Base-by-base conservation (phyloP, 805 yeast species). In the Candida manassasensis region DNA sequence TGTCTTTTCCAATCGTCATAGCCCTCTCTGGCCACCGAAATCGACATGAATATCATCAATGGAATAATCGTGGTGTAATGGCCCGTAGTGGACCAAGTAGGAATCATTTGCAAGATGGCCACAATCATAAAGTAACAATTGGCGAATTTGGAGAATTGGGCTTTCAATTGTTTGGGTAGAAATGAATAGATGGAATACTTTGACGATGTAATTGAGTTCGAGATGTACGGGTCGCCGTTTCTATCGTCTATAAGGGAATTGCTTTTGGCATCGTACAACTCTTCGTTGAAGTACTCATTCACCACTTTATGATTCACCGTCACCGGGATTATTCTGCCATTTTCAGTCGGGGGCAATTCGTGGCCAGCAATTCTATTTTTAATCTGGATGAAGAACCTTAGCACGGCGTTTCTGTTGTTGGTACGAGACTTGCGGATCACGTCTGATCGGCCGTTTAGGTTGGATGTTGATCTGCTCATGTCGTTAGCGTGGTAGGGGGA, bases 81-180 rank as follows among this genome's bases (percentile, higher is more conserved):
- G 40, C 97, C 98, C 0, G 98, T 93, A 4, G 98, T 87, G 1
- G 96, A 86, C 97, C 96, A 93, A 2, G 88, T 77, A 0, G 98
- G 97, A 32, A 93, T 81, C 89, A 90, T 81, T 55, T 93, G 98
- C 67, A 93, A 67, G 42, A 93, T 83, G 2, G 97, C 89, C 12
- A 93, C 93, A 3, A 79, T 69, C 73, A 93, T 63, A 60, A 93
- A 93, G 57, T 93, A 90, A 42, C 89, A 69, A 54, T 93, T 93
- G 19, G 98, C 98, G 29, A 93, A 51, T 53, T 87, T 90, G 16
- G 95, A 86, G 52, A 93, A 90, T 58, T 93, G 98, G 3, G 93
- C 95, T 43, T 77, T 71, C 25, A 93, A 57, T 52, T 93, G 97
- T 42, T 89, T 77, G 2, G 98, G 98, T 2, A 93, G 46, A 48